phyloP scores from a whole-genome alignment of 2,329 filamentous ascomycete species.

The Fusarium heterosporum region DNA sequence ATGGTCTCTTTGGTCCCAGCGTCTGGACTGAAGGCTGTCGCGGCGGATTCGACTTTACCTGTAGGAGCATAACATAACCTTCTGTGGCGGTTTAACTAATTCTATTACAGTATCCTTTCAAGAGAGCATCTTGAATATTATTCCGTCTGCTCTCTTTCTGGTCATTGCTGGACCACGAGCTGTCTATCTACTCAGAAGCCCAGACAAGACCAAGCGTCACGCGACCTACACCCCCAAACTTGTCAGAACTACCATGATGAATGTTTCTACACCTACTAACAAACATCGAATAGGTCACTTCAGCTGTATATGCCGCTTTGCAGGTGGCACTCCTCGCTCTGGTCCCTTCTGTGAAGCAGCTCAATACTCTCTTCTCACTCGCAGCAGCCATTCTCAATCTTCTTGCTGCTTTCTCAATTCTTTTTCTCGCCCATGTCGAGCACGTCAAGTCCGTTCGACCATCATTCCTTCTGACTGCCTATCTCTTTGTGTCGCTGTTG shows the following conservation, averaged over 20 bases:
- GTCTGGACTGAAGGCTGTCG: conserved; percentile 48
- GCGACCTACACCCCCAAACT: conserved; percentile 48
- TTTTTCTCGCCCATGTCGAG: conserved; percentile 48
- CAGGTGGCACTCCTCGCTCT: conserved; percentile 46
- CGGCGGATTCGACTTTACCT: conserved; percentile 50
- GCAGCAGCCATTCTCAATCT: conserved; percentile 47
- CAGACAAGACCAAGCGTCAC: conserved; percentile 43
- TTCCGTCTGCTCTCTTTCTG: conserved; percentile 46
- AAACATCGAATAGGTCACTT: conserved; percentile 30
- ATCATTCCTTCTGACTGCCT: conserved; percentile 48
- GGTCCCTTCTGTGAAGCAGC: conserved; percentile 41
- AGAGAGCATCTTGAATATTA: conserved; percentile 46
- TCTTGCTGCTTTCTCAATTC: conserved; percentile 44
- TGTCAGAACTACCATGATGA: conserved; percentile 8
- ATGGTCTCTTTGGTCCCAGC: conserved; percentile 48
- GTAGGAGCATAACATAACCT: conserved; percentile 23
- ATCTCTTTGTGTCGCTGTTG: conserved; percentile 48
- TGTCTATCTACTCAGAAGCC: conserved; percentile 40
- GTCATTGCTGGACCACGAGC: conserved; percentile 39
- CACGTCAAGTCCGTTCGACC: conserved; percentile 52
- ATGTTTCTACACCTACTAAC: not conserved
- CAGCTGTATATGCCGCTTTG: conserved; percentile 40
- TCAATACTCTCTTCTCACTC: conserved; percentile 48
- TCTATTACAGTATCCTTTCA: conserved; percentile 46
- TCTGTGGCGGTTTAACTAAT: conserved; percentile 9